Evolutionary conservation across 2,329 filamentous ascomycete species (phyloP), one percentile per base, ranked within the genome.

Genomic region (Didymella lethalis): DNA sequence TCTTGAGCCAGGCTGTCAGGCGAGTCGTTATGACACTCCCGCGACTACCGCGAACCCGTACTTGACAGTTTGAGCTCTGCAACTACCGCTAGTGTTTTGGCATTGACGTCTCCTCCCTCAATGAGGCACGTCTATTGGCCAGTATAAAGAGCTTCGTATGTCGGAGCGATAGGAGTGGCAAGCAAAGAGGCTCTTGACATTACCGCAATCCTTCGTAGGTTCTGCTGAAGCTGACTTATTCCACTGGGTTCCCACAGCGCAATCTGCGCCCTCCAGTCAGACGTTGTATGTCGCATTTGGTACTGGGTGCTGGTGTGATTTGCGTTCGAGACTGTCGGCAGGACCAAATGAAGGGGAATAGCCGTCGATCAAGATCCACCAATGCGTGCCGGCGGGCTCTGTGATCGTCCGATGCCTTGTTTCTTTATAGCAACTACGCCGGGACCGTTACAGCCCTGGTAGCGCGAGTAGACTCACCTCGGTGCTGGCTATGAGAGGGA

Each of bases 361-460:
- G 47, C 46, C 18, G 55, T 58, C 48, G 55, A 58, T 58, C 55
- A 53, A 41, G 48, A 44, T 53, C 55, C 55, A 58, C 44, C 44
- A 52, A 53, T 46, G 41, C 45, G 49, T 59, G 50, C 46, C 46
- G 54, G 34, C 20, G 34, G 20, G 26, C 26, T 41, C 18, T 43
- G 16, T 29, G 50, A 51, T 54, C 56, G 10, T 32, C 41, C 34
- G 29, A 41, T 32, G 56, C 51, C 46, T 41, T 29, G 20, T 20
- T 32, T 10, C 50, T 45, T 46, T 40, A 18, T 36, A 34, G 32
- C 14, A 46, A 54, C 28, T 23, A 41, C 29, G 20, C 46, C 50
- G 31, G 20, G 34, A 23, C 32, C 47, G 8, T 48, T 40, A 43
- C 47, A 14, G 14, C 28, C n/a, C 41, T 23, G 23, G 20, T 8